Conservation (phyloP, 495 filamentous ascomycete genomes). For the Lophiostoma macrostomum region DNA sequence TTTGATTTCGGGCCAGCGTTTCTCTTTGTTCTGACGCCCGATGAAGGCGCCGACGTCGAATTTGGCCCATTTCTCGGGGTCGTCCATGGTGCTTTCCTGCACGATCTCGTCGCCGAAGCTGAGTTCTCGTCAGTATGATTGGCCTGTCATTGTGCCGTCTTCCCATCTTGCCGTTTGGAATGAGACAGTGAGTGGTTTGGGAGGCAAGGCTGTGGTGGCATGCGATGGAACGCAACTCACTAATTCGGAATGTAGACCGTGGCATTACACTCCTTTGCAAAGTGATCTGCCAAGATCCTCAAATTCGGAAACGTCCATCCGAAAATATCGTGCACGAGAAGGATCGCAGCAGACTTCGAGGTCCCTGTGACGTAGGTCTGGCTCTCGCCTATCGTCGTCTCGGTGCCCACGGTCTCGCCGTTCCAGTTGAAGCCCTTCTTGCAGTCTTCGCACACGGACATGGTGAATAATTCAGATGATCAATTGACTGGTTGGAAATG, state of each 20-base stretch:
- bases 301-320: constrained; percentile 48
- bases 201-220: not conserved
- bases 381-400: constrained; percentile 28
- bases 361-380: constrained; percentile 35
- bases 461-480: not conserved
- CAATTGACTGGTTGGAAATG: not conserved
- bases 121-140: constrained; percentile 1
- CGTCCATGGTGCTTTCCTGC: constrained; percentile 36
- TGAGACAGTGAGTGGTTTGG: not conserved
- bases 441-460: constrained; percentile 17
- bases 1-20: constrained; percentile 54
- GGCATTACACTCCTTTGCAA: constrained; percentile 47
- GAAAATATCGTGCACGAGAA: constrained; percentile 51
- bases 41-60: constrained; percentile 45
- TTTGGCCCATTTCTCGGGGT: constrained; percentile 38
- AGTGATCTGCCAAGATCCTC: constrained; percentile 51
- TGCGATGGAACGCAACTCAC: constrained; percentile 26
- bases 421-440: constrained; percentile 37
- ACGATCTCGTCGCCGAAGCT: constrained; percentile 34
- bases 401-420: constrained; percentile 32
- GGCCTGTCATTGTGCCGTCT: not conserved
- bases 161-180: not conserved
- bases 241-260: constrained; percentile 54
- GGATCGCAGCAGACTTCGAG: constrained; percentile 42
- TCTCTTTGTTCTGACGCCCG: constrained; percentile 43